phyloP scores from a whole-genome alignment of 2,329 filamentous ascomycete genomes.

The Didymosphaeria variabile region DNA sequence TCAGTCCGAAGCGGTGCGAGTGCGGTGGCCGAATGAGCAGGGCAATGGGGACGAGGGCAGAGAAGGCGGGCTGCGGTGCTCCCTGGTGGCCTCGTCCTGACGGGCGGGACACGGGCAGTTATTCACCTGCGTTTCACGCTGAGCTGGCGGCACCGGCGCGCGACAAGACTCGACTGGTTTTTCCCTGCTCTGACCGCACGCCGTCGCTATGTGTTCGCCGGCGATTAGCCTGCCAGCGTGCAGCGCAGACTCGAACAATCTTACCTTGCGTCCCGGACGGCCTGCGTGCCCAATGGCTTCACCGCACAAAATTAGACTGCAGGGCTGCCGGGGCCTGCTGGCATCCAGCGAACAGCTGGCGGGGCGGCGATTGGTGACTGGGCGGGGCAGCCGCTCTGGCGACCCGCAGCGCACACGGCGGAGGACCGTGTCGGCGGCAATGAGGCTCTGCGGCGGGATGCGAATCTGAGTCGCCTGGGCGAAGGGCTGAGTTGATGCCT shows the following conservation, averaged over 20 bases:
- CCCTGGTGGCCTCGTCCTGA: conserved; percentile 37
- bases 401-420: conserved; percentile 22
- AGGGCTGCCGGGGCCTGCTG: conserved; percentile 45
- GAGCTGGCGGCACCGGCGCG: conserved; percentile 48
- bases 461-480: background rate
- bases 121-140: conserved; percentile 48
- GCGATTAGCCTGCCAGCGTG: conserved; percentile 46
- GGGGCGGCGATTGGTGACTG: conserved; percentile 39
- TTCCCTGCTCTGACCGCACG: conserved; percentile 42
- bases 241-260: conserved; percentile 46
- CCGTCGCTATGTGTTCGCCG: conserved; percentile 44
- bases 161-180: conserved; percentile 43
- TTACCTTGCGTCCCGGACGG: conserved; percentile 46
- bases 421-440: conserved; percentile 7
- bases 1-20: conserved; percentile 38
- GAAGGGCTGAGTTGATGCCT: conserved; percentile 5
- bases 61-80: conserved; percentile 45
- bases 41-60: conserved; percentile 36
- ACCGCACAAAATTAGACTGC: conserved; percentile 44
- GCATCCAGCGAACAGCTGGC: conserved; percentile 45
- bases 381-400: conserved; percentile 32
- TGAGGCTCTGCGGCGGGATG: conserved; percentile 19
- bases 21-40: conserved; percentile 41
- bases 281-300: conserved; percentile 41
- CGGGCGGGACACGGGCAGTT: conserved; percentile 45